Evolutionary conservation across 371 early-diverging fungal genomes (phyloP).

Genomic region (Phascolomyces articulosus): DNA sequence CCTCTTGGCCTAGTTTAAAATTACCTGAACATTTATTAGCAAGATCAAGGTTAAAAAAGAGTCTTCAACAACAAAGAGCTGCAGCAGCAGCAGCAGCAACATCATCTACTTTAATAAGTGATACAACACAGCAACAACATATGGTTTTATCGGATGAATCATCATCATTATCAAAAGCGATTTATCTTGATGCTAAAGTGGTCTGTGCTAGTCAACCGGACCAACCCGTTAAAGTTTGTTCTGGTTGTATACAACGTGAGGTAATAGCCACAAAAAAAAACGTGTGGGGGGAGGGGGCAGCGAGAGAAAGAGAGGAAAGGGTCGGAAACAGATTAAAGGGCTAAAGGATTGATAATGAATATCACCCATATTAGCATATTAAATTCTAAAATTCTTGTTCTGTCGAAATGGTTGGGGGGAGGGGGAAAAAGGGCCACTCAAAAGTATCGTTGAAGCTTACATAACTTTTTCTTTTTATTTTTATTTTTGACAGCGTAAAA

Average conservation of each 20-base stretch:
- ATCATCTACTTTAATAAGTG: constrained; percentile 18
- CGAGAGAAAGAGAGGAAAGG: neutral
- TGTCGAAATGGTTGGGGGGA: too few species aligned
- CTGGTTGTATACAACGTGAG: constrained; percentile 86
- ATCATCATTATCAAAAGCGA: constrained; percentile 16
- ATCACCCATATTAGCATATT: too few species aligned
- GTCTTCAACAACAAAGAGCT: constrained; percentile 11
- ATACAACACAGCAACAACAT: neutral
- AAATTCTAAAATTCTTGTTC: too few species aligned
- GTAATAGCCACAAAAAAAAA: constrained; percentile 19
- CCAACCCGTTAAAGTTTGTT: constrained; percentile 76
- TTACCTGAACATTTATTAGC: constrained; percentile 72
- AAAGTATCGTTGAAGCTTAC: neutral
- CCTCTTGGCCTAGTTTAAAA: constrained; percentile 71
- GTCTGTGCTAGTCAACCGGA: constrained; percentile 79
- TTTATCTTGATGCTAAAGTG: constrained; percentile 80
- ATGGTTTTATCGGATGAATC: constrained; percentile 25
- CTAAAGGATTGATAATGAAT: too few species aligned
- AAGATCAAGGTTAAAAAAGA: constrained; percentile 54
- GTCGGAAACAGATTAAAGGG: neutral
- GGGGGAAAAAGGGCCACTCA: too few species aligned
- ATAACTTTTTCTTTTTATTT: too few species aligned
- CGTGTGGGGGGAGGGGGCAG: neutral
- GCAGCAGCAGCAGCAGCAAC: neutral
- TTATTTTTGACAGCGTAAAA: constrained; percentile 38